Evolutionary conservation across 176 grass and related monocot genomes (phyloP).

Genomic region (Ananas comosus): DNA sequence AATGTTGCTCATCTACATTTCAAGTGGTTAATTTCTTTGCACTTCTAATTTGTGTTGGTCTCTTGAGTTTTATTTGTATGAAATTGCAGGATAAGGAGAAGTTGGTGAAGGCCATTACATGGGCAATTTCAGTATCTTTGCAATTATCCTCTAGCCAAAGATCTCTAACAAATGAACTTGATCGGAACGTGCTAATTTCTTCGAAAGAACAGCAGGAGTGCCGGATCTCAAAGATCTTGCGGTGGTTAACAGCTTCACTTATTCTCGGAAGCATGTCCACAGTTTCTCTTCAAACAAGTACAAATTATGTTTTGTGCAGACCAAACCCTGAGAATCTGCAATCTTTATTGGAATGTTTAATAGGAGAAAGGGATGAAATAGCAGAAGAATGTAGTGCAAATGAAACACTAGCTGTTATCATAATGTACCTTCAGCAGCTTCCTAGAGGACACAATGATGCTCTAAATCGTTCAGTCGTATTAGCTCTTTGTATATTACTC

Average conservation of each 20-base stretch:
- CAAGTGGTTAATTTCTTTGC: background rate
- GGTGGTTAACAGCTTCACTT: constrained; percentile 68
- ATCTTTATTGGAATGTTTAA: constrained; percentile 36
- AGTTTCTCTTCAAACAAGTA: constrained; percentile 29
- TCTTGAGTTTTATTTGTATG: constrained; percentile 11
- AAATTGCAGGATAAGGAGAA: constrained; percentile 71
- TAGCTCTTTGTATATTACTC: constrained; percentile 58
- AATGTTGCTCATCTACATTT: background rate
- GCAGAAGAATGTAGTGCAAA: constrained; percentile 22
- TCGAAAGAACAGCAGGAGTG: constrained; percentile 31
- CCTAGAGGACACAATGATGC: constrained; percentile 27
- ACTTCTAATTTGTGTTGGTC: background rate
- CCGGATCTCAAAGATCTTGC: constrained; percentile 53
- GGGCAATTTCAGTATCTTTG: constrained; percentile 47
- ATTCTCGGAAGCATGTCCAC: constrained; percentile 68
- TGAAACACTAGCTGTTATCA: constrained; percentile 48
- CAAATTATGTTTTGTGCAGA: constrained; percentile 25
- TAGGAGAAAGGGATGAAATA: constrained; percentile 16
- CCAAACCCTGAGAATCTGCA: constrained; percentile 31
- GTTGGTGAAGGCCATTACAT: constrained; percentile 32
- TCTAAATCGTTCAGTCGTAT: constrained; percentile 42
- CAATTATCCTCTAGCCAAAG: constrained; percentile 25
- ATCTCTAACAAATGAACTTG: constrained; percentile 12
- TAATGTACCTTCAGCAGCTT: constrained; percentile 69
- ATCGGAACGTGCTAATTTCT: constrained; percentile 4